Percentiles rank a stretch among this genome's conserved stretches.
Evolutionary conservation across 2,329 filamentous ascomycete genomes (phyloP).

Genomic region (Lasiodiplodia gonubiensis): DNA sequence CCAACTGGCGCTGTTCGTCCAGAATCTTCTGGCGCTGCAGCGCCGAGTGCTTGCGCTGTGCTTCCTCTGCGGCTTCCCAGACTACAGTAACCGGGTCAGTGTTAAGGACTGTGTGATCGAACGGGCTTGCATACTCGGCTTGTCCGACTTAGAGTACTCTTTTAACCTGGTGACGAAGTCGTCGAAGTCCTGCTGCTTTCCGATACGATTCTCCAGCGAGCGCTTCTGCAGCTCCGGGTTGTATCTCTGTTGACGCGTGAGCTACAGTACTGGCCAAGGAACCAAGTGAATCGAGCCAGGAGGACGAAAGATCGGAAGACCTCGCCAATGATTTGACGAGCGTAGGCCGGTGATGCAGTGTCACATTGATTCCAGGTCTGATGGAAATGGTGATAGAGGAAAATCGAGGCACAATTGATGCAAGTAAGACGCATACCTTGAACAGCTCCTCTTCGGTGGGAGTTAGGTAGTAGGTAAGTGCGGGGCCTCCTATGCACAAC

Average conservation of each 20-base stretch:
- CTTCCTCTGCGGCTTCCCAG: slow-evolving; percentile 31
- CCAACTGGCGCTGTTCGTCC: slow-evolving; percentile 40
- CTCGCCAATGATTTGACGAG: neutral
- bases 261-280: neutral
- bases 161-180: slow-evolving; percentile 84
- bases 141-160: slow-evolving; percentile 87
- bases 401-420: slow-evolving; percentile 8
- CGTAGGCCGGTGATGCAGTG: neutral
- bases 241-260: slow-evolving; percentile 66
- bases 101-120: neutral
- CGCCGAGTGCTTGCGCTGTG: slow-evolving; percentile 16
- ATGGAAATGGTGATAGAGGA: neutral
- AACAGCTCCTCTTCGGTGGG: slow-evolving; percentile 93
- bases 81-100: slow-evolving; percentile 15
- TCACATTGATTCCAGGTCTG: neutral
- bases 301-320: neutral
- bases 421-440: slow-evolving; percentile 52
- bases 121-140: slow-evolving; percentile 70
- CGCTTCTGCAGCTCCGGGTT: slow-evolving; percentile 93
- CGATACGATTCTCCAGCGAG: slow-evolving; percentile 77
- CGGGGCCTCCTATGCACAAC: slow-evolving; percentile 82
- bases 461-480: slow-evolving; percentile 76
- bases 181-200: slow-evolving; percentile 84
- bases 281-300: neutral
- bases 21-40: slow-evolving; percentile 38